Evolutionary conservation across 768 basidiomycete species (phyloP).

Genomic region (Mycena galopus): DNA sequence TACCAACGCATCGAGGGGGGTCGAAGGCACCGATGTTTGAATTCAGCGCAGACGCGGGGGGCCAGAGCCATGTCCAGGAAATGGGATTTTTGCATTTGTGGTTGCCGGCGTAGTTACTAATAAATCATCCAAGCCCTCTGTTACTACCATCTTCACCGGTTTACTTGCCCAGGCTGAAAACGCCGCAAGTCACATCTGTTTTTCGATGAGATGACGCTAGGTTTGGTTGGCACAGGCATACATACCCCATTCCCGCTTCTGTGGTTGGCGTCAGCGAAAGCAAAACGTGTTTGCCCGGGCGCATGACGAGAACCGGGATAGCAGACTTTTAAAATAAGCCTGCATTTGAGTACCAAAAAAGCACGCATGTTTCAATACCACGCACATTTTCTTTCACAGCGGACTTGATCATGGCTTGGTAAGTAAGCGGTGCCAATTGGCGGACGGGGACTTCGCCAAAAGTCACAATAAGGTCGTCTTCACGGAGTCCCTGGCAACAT

Average conservation of each 20-base stretch:
- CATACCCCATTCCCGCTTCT: constrained; percentile 31
- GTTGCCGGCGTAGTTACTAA: background rate
- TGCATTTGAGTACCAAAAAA: background rate
- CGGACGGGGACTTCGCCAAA: constrained; percentile 33
- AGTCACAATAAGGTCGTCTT: constrained; percentile 35
- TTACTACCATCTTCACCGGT: constrained; percentile 4
- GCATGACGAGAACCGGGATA: constrained; percentile 32
- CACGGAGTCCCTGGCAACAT: constrained; percentile 26
- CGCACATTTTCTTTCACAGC: constrained; percentile 27
- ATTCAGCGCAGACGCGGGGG: no score
- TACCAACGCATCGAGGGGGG: no score
- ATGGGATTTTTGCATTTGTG: constrained; percentile 1
- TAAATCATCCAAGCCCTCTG: background rate
- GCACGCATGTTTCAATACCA: background rate
- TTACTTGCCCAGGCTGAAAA: constrained; percentile 36
- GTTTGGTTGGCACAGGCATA: background rate
- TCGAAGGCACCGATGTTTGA: no score
- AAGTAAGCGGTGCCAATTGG: constrained; percentile 26
- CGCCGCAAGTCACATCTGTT: constrained; percentile 33
- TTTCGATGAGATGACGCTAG: background rate
- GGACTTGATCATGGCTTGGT: constrained; percentile 28
- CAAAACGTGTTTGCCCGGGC: constrained; percentile 20
- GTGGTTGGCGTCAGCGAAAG: constrained; percentile 25
- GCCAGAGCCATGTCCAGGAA: background rate
- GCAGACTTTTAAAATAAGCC: constrained; percentile 15